These are phyloP conservation scores for Eragrostis nindensis DNA, from an alignment of 176 grass and related monocot species.

Conservation along the genomic window DNA sequence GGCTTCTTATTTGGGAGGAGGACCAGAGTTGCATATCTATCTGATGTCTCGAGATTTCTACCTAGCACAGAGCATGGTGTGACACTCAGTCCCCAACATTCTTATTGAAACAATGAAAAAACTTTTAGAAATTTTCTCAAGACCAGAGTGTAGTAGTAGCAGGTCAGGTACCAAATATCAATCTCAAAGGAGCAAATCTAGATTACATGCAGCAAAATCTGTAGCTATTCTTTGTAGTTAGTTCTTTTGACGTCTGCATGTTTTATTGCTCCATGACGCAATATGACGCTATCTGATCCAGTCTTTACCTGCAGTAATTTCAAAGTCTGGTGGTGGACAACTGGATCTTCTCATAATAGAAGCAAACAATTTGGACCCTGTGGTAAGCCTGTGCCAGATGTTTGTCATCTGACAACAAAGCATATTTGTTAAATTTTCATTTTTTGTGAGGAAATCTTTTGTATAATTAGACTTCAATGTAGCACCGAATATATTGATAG, in stretches of 20 bases:
- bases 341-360: conserved; percentile 45
- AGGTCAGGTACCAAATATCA: background rate
- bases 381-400: conserved; percentile 13
- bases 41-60: conserved; percentile 88
- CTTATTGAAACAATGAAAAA: background rate
- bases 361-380: conserved; percentile 27
- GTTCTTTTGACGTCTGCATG: background rate
- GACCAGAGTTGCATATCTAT: conserved; percentile 83
- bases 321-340: conserved; percentile 38
- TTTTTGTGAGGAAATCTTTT: background rate
- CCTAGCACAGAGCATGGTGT: conserved; percentile 71
- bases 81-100: background rate
- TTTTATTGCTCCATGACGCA: background rate
- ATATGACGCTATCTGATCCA: background rate
- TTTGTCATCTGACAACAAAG: background rate
- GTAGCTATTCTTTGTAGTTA: background rate
- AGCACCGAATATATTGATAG: background rate
- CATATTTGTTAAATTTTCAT: background rate
- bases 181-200: background rate
- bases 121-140: background rate
- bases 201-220: background rate
- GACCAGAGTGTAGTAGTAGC: background rate
- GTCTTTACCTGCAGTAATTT: conserved; percentile 37
- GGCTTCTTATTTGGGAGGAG: conserved; percentile 84
- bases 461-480: background rate